phyloP scores from a whole-genome alignment of 805 yeast species.

The Myxozyma geophila region DNA sequence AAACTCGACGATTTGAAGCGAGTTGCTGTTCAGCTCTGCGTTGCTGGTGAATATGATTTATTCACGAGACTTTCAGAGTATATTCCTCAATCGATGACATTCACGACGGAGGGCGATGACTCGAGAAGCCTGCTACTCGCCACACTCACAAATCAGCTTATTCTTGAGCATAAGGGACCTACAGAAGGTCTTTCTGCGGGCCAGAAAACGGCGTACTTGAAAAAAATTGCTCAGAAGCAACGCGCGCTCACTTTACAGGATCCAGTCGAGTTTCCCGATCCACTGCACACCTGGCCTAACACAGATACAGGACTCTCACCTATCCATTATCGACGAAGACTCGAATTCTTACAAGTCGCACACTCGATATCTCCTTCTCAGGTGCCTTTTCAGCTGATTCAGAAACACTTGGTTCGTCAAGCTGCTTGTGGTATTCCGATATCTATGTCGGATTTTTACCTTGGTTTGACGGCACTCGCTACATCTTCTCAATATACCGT shows the following conservation, averaged over 20 bases:
- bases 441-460: constrained; percentile 41
- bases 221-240: too few relatives aligned
- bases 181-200: neutral
- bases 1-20: neutral
- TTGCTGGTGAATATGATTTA: constrained; percentile 9
- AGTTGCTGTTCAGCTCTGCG: constrained; percentile 1
- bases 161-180: neutral
- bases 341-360: constrained; percentile 40
- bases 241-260: neutral
- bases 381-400: constrained; percentile 39
- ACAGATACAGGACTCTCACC: constrained; percentile 25
- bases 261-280: constrained; percentile 4
- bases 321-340: constrained; percentile 43
- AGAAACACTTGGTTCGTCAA: constrained; percentile 41
- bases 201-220: neutral
- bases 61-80: neutral
- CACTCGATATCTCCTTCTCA: constrained; percentile 36
- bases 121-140: constrained; percentile 12
- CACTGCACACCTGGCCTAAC: neutral
- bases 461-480: constrained; percentile 41
- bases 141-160: constrained; percentile 18
- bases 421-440: constrained; percentile 43
- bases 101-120: constrained; percentile 18
- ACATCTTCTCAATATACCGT: constrained; percentile 40
- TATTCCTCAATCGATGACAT: constrained; percentile 5